Percentiles rank a stretch among this genome's conserved stretches.
Conservation (phyloP, 306 rosid genomes). For the Mimosa pudica region DNA sequence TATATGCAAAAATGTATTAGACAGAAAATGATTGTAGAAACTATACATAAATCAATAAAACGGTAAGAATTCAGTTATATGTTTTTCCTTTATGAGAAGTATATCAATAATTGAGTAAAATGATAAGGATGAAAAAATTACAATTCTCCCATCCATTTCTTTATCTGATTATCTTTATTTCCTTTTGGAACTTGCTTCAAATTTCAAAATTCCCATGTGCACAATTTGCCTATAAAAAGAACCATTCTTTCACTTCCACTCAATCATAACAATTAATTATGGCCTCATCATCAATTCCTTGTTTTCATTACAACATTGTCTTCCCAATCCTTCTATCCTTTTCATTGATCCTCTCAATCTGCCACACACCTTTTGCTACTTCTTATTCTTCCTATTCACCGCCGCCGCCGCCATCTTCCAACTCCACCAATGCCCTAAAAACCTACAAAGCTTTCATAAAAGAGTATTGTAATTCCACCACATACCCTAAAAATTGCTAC, state of each 20-base stretch:
- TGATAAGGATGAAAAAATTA: not conserved
- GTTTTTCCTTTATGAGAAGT: not conserved
- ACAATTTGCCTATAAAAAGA: conserved; percentile 41
- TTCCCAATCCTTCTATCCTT: conserved; percentile 26
- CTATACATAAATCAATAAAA: not conserved
- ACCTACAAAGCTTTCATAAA: conserved; percentile 37
- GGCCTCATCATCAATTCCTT: conserved; percentile 28
- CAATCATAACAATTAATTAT: not conserved
- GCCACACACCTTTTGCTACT: conserved; percentile 27
- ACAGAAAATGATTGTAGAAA: not conserved
- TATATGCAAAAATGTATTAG: not conserved
- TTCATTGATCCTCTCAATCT: conserved; percentile 27
- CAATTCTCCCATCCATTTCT: not conserved
- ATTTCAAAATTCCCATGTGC: not conserved
- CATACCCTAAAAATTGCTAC: conserved; percentile 44
- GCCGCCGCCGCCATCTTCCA: not conserved
- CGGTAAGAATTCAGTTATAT: not conserved
- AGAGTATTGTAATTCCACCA: conserved; percentile 41
- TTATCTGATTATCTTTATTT: not conserved
- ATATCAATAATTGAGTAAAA: not conserved
- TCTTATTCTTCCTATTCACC: not conserved
- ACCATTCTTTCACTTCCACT: conserved; percentile 1
- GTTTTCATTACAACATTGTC: conserved; percentile 3
- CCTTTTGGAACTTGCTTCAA: not conserved
- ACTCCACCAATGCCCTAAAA: not conserved